A percentile compares a stretch with the other conserved stretches of the same genome.
Conservation (phyloP, 495 filamentous ascomycete genomes). For the Trichoderma orchidacearum region DNA sequence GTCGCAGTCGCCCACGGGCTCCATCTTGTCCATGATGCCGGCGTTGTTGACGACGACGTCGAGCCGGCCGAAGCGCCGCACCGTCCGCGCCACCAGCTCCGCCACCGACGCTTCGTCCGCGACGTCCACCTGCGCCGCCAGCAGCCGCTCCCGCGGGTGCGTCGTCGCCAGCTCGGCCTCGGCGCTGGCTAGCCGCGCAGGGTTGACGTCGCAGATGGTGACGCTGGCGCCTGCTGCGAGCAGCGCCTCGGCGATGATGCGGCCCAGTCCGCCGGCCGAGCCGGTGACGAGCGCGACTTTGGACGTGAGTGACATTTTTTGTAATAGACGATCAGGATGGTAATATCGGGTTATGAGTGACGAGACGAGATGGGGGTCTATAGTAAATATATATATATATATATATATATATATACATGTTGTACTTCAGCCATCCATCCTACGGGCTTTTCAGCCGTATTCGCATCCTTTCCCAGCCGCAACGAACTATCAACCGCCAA, state of each 20-base stretch:
- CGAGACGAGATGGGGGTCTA: not conserved
- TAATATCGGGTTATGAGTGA: too few species aligned
- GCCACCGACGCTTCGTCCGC: constrained; percentile 21
- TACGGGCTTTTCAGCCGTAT: too few species aligned
- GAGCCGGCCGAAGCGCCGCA: constrained; percentile 24
- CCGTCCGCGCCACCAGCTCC: constrained; percentile 16
- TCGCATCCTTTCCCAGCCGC: too few species aligned
- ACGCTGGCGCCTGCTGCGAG: constrained; percentile 28
- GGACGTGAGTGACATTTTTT: constrained; percentile 10
- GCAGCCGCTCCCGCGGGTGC: constrained; percentile 11
- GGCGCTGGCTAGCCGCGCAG: constrained; percentile 19
- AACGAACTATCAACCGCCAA: too few species aligned
- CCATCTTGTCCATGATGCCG: constrained; percentile 39
- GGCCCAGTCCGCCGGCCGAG: constrained; percentile 27
- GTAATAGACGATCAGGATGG: too few species aligned
- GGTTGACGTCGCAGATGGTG: constrained; percentile 31
- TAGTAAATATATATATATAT: too few species aligned
- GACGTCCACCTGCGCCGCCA: constrained; percentile 19
- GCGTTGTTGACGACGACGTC: constrained; percentile 40
- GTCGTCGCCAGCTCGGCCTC: constrained; percentile 13
- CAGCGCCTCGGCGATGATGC: constrained; percentile 21
- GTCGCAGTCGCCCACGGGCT: constrained; percentile 36
- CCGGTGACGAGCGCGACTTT: constrained; percentile 31
- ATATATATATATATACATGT: too few species aligned
- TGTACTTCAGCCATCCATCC: too few species aligned